phyloP scores from a whole-genome alignment of 2,329 filamentous ascomycete genomes.

The Cladosporium halotolerans region DNA sequence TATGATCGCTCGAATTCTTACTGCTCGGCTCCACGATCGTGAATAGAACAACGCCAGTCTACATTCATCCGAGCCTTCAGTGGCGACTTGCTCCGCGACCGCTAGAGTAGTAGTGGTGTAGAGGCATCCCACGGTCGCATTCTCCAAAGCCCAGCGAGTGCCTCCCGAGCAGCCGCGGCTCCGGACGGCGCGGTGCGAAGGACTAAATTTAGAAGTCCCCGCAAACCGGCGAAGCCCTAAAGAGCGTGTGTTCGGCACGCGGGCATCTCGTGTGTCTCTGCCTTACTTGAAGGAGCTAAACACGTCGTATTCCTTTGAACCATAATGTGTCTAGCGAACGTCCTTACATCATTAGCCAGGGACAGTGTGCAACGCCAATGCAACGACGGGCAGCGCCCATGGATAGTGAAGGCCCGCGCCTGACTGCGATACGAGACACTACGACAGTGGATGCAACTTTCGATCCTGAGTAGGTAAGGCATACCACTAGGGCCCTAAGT shows the following conservation, averaged over 20 bases:
- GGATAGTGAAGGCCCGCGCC: constrained; percentile 3
- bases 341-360: background rate
- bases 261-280: constrained; percentile 1
- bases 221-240: no score
- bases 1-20: no score
- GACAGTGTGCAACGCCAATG: constrained; percentile 7
- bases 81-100: no score
- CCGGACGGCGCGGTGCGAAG: no score
- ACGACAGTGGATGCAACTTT: constrained; percentile 3
- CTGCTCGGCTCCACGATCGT: no score
- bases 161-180: no score
- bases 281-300: constrained; percentile 11
- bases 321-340: background rate
- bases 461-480: constrained; percentile 2
- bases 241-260: background rate
- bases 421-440: constrained; percentile 6
- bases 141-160: no score
- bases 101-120: no score
- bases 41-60: no score
- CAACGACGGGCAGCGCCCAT: background rate
- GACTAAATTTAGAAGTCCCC: no score
- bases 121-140: no score
- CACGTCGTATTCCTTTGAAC: constrained; percentile 7
- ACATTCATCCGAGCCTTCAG: no score
- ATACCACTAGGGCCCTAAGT: constrained; percentile 2